phyloP scores from a whole-genome alignment of 1,284 basidiomycete genomes.

The Tremellales sp. region DNA sequence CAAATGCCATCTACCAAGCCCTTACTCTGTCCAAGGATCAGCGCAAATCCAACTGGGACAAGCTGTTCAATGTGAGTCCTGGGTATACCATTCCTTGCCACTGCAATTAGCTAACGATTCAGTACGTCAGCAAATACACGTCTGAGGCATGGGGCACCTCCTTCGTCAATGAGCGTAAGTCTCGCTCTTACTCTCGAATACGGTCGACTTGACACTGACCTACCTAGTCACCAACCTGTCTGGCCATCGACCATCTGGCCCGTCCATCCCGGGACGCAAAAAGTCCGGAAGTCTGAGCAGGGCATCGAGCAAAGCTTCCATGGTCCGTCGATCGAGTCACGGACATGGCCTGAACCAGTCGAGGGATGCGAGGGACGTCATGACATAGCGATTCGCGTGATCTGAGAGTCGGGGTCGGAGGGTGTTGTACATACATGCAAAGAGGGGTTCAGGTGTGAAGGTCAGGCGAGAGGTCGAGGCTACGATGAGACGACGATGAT shows the following conservation, averaged over 20 bases:
- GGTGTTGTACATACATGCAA: not conserved
- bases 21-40: constrained; percentile 79
- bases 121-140: constrained; percentile 87
- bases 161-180: constrained; percentile 71
- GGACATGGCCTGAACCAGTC: not conserved
- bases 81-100: constrained; percentile 30
- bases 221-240: constrained; percentile 24
- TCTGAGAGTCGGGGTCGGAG: not conserved
- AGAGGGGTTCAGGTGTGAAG: too few relatives aligned
- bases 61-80: constrained; percentile 70
- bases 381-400: not conserved
- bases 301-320: constrained; percentile 17
- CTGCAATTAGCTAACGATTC: not conserved
- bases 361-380: not conserved
- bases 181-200: not conserved
- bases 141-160: constrained; percentile 88
- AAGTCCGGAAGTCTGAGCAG: constrained; percentile 20
- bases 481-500: too few relatives aligned
- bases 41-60: constrained; percentile 85
- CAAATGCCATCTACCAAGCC: constrained; percentile 90
- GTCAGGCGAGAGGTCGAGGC: too few relatives aligned
- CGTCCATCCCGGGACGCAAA: constrained; percentile 23
- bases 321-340: not conserved
- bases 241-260: constrained; percentile 24
- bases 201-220: not conserved